These are phyloP conservation scores for Atkinsonella texensis DNA, from an alignment of 2,329 filamentous ascomycete species.

Conservation along the genomic window DNA sequence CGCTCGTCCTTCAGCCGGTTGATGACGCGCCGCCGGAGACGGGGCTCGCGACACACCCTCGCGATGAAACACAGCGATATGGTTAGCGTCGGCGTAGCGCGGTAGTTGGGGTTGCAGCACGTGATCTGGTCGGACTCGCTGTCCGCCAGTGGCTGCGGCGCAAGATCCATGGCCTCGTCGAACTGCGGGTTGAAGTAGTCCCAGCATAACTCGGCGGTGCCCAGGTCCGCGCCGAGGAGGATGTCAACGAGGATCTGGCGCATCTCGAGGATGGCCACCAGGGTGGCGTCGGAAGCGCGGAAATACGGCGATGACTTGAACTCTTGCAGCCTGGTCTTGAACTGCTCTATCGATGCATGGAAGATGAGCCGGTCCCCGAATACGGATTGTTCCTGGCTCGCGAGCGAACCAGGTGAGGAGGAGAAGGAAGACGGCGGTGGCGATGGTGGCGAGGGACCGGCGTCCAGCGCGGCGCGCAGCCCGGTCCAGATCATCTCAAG, in stretches of 20 bases:
- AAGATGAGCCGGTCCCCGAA: neutral
- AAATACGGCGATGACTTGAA: neutral
- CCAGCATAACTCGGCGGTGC: neutral
- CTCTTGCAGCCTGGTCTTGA: neutral
- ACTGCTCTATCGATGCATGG: neutral
- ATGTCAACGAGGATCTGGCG: neutral
- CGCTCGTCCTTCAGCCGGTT: neutral
- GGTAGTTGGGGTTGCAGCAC: neutral
- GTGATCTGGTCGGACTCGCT: neutral
- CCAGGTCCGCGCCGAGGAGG: neutral
- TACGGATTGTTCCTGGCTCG: neutral
- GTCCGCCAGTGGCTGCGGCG: neutral
- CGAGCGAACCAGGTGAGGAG: neutral
- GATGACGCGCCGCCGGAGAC: neutral
- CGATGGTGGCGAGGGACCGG: neutral
- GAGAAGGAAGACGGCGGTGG: neutral
- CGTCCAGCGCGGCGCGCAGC: neutral
- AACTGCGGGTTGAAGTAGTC: neutral
- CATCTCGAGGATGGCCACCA: neutral
- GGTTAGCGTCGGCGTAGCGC: neutral
- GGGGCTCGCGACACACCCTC: neutral
- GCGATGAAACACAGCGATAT: neutral
- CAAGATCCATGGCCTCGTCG: neutral
- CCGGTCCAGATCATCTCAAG: neutral
- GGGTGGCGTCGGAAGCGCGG: neutral